Evolutionary conservation across 2,329 filamentous ascomycete genomes (phyloP), one percentile per base, ranked within the genome.

Genomic region (Ceratocystis cacaofunesta): DNA sequence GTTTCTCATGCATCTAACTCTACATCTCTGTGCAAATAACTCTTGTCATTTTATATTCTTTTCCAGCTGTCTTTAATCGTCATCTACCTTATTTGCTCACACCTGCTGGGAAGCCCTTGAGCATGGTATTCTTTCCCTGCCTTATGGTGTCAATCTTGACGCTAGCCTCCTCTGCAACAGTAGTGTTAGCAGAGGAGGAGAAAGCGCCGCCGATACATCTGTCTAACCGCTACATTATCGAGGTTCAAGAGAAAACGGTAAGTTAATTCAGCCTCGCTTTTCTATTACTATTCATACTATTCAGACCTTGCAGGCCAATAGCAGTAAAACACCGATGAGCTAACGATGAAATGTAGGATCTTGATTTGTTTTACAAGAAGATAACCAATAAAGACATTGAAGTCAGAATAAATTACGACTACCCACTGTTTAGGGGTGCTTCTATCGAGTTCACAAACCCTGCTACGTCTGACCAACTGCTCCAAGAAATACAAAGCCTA

Each of bases 361-460:
- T 74, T 6, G 70, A 73, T n/a, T 72, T 74, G 25, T 76, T 80
- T 69, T 74, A 75, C 66, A 70, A 69, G 64, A 72, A 72, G 48
- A 72, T 78, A 62, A 70, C 72, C 3, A 71, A 72, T n/a, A 74
- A 78, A 58, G 78, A 77, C 8, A 62, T 67, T 55, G 71, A 72
- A 50, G 76, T 76, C 61, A 78, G 78, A 64, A 77, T 79, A 76
- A 76, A 77, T 65, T 75, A 82, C 66, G 74, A 79, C 68, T 80
- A 76, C 69, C 75, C 77, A 68, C 73, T 83, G 19, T 83, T 83
- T 76, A 80, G 78, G 69, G 81, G 80, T 64, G 77, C 76, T 1
- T 82, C 81, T 1, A 78, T 83, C 67, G 76, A 80, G 69, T 77
- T 83, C 70, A 74, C 78, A 64, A 75, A 82, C 66, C 62, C 75